Evolutionary conservation across 306 rosid genomes (phyloP).

Genomic region (Vicia faba): DNA sequence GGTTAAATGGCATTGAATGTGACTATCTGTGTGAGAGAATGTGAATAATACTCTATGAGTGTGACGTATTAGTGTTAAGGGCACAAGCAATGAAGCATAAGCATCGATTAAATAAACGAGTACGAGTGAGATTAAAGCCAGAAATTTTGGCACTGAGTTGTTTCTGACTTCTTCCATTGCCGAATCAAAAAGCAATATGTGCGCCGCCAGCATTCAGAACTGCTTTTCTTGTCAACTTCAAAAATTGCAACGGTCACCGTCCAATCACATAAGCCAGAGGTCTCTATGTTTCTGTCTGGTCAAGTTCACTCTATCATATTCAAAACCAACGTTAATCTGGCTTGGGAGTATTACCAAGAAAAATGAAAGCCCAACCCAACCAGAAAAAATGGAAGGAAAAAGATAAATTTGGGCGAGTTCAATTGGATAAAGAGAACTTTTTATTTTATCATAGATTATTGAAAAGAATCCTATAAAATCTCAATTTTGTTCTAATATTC

Average conservation of each 20-base stretch:
- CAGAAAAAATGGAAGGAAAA: too few species aligned
- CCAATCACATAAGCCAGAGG: background rate
- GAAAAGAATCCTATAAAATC: too few species aligned
- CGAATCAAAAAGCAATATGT: background rate
- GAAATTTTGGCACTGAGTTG: background rate
- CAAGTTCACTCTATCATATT: background rate
- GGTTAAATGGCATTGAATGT: background rate
- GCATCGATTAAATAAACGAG: background rate
- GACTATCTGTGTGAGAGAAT: background rate
- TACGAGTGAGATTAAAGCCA: background rate
- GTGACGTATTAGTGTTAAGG: background rate
- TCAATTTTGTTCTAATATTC: too few species aligned
- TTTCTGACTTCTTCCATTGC: background rate
- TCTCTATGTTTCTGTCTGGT: background rate
- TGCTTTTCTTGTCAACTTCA: background rate
- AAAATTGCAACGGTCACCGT: background rate
- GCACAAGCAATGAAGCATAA: background rate
- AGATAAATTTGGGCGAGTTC: too few species aligned
- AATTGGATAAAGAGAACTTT: too few species aligned
- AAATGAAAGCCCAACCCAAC: too few species aligned
- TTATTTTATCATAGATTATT: too few species aligned
- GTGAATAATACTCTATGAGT: background rate
- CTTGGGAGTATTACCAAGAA: background rate
- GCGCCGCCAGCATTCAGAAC: too few species aligned
- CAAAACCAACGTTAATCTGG: background rate